A percentile compares a stretch with the other conserved stretches of the same genome.
Conservation (phyloP, 768 basidiomycete genomes). For the Collybia nuda region DNA sequence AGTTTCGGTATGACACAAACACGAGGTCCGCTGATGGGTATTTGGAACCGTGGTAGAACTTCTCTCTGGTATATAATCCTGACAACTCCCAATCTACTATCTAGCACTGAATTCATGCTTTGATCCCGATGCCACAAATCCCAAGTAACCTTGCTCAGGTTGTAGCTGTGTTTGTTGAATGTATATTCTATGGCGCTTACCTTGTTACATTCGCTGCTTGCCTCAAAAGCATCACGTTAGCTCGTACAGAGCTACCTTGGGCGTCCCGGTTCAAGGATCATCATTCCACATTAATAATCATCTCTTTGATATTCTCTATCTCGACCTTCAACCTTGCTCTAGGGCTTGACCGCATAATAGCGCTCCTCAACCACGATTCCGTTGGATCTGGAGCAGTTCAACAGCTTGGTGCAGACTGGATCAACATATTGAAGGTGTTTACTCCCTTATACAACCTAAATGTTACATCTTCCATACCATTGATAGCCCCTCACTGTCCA, state of each 20-base stretch:
- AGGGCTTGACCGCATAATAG: neutral
- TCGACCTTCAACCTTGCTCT: neutral
- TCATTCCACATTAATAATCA: no score
- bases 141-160: constrained; percentile 10
- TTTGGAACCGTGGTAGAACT: no score
- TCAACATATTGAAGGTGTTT: neutral
- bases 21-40: no score
- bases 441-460: neutral
- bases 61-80: no score
- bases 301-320: neutral
- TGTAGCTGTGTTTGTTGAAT: neutral
- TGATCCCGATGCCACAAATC: no score
- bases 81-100: no score
- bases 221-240: neutral
- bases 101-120: no score
- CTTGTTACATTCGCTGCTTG: constrained; percentile 1
- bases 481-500: neutral
- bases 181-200: neutral
- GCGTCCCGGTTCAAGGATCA: no score
- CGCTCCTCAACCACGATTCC: neutral
- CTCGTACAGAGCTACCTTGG: no score
- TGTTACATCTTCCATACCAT: neutral
- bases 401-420: neutral
- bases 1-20: no score
- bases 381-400: neutral